A percentile compares a stretch with the other conserved stretches of the same genome.
Conservation (phyloP, 768 basidiomycete genomes). For the Lactarius akahatsu region DNA sequence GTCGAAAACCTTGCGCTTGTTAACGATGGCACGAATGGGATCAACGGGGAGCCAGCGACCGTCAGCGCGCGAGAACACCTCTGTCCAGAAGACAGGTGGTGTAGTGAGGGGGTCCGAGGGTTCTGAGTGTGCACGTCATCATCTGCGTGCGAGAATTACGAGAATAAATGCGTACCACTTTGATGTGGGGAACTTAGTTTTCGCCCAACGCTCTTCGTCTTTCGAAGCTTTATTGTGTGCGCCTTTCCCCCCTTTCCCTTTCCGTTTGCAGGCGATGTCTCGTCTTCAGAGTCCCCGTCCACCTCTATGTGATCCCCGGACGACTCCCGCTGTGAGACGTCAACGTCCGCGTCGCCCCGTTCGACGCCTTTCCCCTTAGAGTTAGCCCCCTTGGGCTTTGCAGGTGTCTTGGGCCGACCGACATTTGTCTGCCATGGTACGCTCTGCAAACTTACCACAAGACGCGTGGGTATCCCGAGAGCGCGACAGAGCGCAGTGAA, state of each 20-base stretch:
- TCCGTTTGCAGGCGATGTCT: constrained; percentile 36
- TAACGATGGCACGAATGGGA: constrained; percentile 75
- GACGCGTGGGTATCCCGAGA: constrained; percentile 79
- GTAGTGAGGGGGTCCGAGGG: constrained; percentile 56
- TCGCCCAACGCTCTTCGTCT: constrained; percentile 51
- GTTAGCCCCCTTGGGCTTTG: constrained; percentile 45
- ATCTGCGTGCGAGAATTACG: background rate
- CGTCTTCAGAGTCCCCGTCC: constrained; percentile 36
- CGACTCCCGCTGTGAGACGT: constrained; percentile 28
- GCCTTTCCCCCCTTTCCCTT: constrained; percentile 62
- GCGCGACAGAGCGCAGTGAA: constrained; percentile 89
- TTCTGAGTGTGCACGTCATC: constrained; percentile 4
- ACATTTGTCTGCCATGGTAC: constrained; percentile 82
- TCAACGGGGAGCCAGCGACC: constrained; percentile 92
- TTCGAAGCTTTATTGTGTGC: constrained; percentile 58
- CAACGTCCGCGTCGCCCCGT: constrained; percentile 31
- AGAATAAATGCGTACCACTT: constrained; percentile 15
- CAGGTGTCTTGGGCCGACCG: constrained; percentile 52
- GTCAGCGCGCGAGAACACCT: constrained; percentile 93
- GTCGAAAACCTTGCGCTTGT: constrained; percentile 79
- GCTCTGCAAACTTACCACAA: constrained; percentile 89
- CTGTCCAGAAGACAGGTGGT: constrained; percentile 94
- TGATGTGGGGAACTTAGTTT: constrained; percentile 37
- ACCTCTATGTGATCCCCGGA: constrained; percentile 44
- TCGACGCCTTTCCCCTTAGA: constrained; percentile 35